These are phyloP conservation scores for Candida dendrica DNA, from an alignment of 805 yeast species.

Conservation along the genomic window DNA sequence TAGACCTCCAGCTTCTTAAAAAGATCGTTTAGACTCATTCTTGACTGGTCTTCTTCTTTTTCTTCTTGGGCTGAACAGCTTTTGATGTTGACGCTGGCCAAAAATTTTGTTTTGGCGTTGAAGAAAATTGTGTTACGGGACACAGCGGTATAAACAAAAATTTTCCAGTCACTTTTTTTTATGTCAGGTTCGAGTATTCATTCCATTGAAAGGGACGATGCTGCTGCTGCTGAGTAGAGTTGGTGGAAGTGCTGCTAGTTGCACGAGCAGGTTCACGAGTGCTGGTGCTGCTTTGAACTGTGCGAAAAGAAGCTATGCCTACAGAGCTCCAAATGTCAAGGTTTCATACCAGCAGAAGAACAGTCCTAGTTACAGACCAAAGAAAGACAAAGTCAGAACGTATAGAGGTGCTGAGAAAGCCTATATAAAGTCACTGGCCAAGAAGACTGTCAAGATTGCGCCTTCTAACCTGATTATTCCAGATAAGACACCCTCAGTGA, in stretches of 20 bases:
- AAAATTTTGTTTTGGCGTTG: slow-evolving; percentile 4
- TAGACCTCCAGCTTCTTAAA: slow-evolving; percentile 19
- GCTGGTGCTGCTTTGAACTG: not conserved
- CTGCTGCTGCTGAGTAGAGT: too few species aligned
- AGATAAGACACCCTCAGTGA: not conserved
- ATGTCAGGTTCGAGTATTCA: too few species aligned
- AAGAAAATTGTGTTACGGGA: not conserved
- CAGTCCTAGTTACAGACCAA: not conserved
- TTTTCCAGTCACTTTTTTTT: too few species aligned
- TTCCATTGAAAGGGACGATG: too few species aligned
- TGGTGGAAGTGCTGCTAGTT: too few species aligned
- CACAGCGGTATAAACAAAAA: not conserved
- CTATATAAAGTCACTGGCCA: too few species aligned
- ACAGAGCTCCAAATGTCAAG: too few species aligned
- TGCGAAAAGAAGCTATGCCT: too few species aligned
- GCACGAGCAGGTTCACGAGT: too few species aligned
- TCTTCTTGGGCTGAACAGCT: not conserved
- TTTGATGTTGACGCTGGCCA: not conserved
- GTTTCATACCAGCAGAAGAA: too few species aligned
- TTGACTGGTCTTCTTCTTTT: not conserved
- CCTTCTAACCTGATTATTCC: not conserved
- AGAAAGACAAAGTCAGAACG: too few species aligned
- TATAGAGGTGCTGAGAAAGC: not conserved
- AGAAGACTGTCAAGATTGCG: not conserved
- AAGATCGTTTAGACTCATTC: slow-evolving; percentile 18